Evolutionary conservation across 495 filamentous ascomycete genomes (phyloP), one percentile per base, ranked within the genome.

Genomic region (Entonaema liquescens): DNA sequence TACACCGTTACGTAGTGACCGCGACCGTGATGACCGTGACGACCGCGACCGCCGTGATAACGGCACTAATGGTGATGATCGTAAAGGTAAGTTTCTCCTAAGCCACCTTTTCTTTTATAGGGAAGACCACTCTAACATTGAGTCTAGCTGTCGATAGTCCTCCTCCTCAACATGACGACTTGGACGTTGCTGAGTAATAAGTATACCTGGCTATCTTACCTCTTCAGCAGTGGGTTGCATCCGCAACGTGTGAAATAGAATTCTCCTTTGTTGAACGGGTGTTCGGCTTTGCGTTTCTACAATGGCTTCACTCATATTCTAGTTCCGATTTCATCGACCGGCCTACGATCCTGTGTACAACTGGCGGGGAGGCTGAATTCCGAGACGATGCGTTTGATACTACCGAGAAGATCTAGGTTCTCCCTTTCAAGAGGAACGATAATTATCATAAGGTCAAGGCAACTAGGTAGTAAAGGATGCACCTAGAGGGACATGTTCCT

Each of bases 111-210:
- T 57, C 71, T 28, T 60, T 59, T 26, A 62, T 71, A 52, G 44
- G 50, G 59, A 55, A 50, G n/a, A n/a, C n/a, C n/a, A 42, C 50
- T 25, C 69, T 80, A 52, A 79, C 68, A 47, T 70, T 1, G n/a
- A 6, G 31, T 40, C 13, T 59, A 84, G 83, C 88, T 76, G 81
- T 91, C 78, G 92, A 95, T 52, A 91, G 92, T 69, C 90, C 93
- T 54, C 87, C 91, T 63, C 91, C 94, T 59, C 90, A 90, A 72
- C 94, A 97, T 78, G 96, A 99, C 81, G 95, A 99, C 78, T 87
- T 99, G 75, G 95, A 99, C 80, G 94, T 94, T 79, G 95, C 94
- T 78, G 95, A 98, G 87, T 97, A 57, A 73, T 69, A 73, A 73
- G 65, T 70, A 73, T 70, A 62, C 35, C 57, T 26, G 68, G 62